These are phyloP conservation scores for Globisporangium solare DNA, from an alignment of 352 stramenopile genomes.

Conservation along the genomic window DNA sequence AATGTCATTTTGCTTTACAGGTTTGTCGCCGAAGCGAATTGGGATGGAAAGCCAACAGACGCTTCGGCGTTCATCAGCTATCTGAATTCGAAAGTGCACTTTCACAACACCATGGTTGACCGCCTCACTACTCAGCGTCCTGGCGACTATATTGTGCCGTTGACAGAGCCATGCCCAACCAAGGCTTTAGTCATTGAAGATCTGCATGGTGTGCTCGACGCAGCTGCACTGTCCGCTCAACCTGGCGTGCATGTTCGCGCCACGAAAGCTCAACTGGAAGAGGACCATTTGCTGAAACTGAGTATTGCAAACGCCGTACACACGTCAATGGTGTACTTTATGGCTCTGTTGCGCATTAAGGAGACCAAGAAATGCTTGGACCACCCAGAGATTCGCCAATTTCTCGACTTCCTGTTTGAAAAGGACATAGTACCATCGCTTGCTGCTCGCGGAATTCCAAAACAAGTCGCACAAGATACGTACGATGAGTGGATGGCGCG, in stretches of 20 bases:
- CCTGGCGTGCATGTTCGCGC: constrained; percentile 49
- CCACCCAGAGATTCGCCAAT: constrained; percentile 38
- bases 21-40: constrained; percentile 25
- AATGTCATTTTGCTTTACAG: constrained; percentile 5
- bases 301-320: constrained; percentile 89
- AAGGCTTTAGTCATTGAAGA: constrained; percentile 75
- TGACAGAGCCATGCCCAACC: constrained; percentile 49
- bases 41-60: constrained; percentile 19
- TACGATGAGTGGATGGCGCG: constrained; percentile 86
- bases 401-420: constrained; percentile 79
- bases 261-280: constrained; percentile 38
- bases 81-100: constrained; percentile 47
- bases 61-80: constrained; percentile 27
- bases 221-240: constrained; percentile 19
- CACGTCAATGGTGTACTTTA: constrained; percentile 85
- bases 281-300: constrained; percentile 90
- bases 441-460: constrained; percentile 20
- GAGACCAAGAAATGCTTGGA: constrained; percentile 29
- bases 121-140: constrained; percentile 54
- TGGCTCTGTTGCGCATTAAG: constrained; percentile 42
- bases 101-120: constrained; percentile 87
- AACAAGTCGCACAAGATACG: constrained; percentile 30
- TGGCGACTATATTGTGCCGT: constrained; percentile 42
- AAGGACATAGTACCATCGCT: constrained; percentile 73
- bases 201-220: constrained; percentile 32